Percentiles rank a stretch among this genome's conserved stretches.
Evolutionary conservation across 2,329 filamentous ascomycete genomes (phyloP).

Genomic region (Alternaria panax): DNA sequence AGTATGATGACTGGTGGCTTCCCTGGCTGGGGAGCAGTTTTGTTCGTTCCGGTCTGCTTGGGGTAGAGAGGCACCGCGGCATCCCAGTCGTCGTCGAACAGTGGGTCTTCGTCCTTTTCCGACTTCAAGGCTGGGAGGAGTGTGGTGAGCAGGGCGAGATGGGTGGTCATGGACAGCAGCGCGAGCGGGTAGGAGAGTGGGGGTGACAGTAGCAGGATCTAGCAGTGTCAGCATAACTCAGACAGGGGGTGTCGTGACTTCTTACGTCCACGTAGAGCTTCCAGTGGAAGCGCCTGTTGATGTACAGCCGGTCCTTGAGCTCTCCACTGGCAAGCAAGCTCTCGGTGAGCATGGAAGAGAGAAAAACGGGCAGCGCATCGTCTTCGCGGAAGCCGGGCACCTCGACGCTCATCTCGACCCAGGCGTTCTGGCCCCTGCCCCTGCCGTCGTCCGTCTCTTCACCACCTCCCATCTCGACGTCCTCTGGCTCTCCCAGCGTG

Average conservation of each 20-base stretch:
- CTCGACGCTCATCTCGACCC: constrained; percentile 91
- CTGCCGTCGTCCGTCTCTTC: constrained; percentile 35
- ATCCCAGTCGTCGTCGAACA: constrained; percentile 98
- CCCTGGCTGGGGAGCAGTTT: constrained; percentile 34
- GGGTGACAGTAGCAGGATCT: constrained; percentile 93
- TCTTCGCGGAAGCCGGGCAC: constrained; percentile 91
- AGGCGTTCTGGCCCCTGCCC: constrained; percentile 66
- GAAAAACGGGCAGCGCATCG: constrained; percentile 85
- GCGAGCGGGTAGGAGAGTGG: constrained; percentile 92
- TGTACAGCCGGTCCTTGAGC: constrained; percentile 74
- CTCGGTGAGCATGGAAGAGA: constrained; percentile 88
- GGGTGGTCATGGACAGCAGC: constrained; percentile 88
- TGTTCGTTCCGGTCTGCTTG: constrained; percentile 45
- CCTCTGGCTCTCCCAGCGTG: constrained; percentile 32
- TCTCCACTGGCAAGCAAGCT: constrained; percentile 77
- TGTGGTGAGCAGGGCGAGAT: constrained; percentile 89
- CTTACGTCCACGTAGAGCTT: constrained; percentile 91
- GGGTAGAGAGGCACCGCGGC: constrained; percentile 80
- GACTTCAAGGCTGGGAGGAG: constrained; percentile 85
- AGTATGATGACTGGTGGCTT: constrained; percentile 89
- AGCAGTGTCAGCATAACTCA: constrained; percentile 11
- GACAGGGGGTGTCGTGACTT: not conserved
- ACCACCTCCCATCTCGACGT: constrained; percentile 53
- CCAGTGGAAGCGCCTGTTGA: constrained; percentile 95
- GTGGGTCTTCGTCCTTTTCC: constrained; percentile 90